A percentile compares a stretch with the other conserved stretches of the same genome.
These are phyloP conservation scores for Angomonas deanei DNA, from an alignment of 208 protist genomes.

Conservation along the genomic window DNA sequence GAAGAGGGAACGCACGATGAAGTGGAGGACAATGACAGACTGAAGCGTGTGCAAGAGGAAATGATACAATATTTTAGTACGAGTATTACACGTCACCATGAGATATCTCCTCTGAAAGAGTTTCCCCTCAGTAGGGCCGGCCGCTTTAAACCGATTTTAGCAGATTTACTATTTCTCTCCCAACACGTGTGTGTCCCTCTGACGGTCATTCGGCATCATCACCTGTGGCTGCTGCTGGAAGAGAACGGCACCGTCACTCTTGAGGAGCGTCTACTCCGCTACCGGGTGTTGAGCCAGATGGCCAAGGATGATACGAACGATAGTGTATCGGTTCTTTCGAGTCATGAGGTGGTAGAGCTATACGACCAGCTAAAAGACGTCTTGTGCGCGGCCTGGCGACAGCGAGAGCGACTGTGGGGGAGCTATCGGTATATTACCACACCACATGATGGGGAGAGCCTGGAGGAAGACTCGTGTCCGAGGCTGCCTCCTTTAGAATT, in stretches of 20 bases:
- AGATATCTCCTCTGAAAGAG: too few relatives aligned
- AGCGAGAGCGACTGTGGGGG: conserved; percentile 55
- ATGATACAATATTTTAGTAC: neutral
- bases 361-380: conserved; percentile 56
- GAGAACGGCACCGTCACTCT: conserved; percentile 59
- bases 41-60: neutral
- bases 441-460: neutral
- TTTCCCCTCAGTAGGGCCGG: too few relatives aligned
- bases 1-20: neutral
- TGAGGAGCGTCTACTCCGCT: conserved; percentile 39
- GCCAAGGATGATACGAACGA: too few relatives aligned
- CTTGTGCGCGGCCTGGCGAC: conserved; percentile 64
- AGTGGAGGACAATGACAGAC: neutral
- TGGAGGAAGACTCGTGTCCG: neutral
- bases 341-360: conserved; percentile 19
- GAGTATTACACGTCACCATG: too few relatives aligned
- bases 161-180: conserved; percentile 40
- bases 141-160: conserved; percentile 40
- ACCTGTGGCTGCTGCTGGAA: conserved; percentile 55
- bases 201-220: conserved; percentile 44
- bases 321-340: conserved; percentile 9
- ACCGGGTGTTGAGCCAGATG: conserved; percentile 14
- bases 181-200: conserved; percentile 42
- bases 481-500: neutral
- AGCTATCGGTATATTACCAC: conserved; percentile 23